These are phyloP conservation scores for Solanum tacnaense DNA, from an alignment of 257 asterid species.

Conservation along the genomic window DNA sequence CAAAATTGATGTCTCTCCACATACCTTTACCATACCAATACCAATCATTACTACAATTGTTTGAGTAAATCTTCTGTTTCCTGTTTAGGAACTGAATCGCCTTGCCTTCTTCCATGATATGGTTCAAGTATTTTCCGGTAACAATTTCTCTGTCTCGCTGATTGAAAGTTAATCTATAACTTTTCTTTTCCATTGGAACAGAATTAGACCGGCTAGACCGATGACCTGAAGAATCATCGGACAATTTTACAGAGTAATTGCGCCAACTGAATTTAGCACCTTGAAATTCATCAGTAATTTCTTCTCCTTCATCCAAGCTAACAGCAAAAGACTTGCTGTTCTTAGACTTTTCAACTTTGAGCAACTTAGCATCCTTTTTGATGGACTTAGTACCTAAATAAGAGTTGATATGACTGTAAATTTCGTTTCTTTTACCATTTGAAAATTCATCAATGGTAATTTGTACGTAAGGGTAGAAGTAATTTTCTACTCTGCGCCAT, in stretches of 20 bases:
- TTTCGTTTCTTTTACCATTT: background rate
- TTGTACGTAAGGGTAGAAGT: background rate
- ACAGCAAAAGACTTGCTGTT: background rate
- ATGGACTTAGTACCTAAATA: background rate
- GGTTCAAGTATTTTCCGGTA: background rate
- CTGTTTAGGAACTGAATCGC: background rate
- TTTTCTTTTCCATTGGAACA: background rate
- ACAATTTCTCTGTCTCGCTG: background rate
- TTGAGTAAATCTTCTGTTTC: background rate
- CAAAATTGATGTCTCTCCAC: background rate
- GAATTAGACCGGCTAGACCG: background rate
- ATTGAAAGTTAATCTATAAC: background rate
- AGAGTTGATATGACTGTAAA: background rate
- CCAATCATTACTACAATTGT: background rate
- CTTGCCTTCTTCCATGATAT: background rate
- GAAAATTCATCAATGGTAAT: background rate
- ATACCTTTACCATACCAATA: background rate
- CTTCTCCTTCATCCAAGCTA: conserved; percentile 1
- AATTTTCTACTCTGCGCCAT: background rate
- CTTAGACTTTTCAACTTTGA: background rate
- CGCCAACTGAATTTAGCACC: background rate
- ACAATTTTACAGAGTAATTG: background rate
- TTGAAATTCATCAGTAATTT: background rate
- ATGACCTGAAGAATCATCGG: background rate
- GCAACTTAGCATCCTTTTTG: background rate